Evolutionary conservation across 257 asterid species (phyloP).

Genomic region (Lithospermum erythrorhizon): DNA sequence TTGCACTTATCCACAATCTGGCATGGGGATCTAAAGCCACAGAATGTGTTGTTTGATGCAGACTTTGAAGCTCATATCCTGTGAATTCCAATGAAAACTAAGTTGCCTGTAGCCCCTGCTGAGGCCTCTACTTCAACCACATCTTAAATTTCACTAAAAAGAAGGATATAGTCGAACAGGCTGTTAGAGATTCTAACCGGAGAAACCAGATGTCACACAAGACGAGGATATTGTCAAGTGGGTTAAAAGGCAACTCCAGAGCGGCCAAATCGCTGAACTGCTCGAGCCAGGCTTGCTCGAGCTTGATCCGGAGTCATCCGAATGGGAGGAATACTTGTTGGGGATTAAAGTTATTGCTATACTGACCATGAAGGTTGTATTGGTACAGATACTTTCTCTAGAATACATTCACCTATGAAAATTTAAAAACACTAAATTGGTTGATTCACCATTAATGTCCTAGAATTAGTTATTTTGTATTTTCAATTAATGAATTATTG

Average conservation of each 20-base stretch:
- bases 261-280: constrained; percentile 57
- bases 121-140: constrained; percentile 55
- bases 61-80: constrained; percentile 73
- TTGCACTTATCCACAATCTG: constrained; percentile 41
- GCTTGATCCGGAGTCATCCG: constrained; percentile 72
- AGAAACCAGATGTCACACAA: constrained; percentile 56
- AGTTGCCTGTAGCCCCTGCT: constrained; percentile 29
- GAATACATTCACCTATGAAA: constrained; percentile 44
- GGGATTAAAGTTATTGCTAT: constrained; percentile 71
- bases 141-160: too few species aligned
- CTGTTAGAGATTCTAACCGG: constrained; percentile 70
- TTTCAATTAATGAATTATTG: constrained; percentile 21
- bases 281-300: constrained; percentile 71
- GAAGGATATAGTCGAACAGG: too few species aligned
- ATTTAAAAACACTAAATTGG: background rate
- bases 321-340: constrained; percentile 72
- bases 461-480: background rate
- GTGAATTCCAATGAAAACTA: constrained; percentile 59
- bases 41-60: constrained; percentile 77
- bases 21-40: constrained; percentile 73
- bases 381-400: constrained; percentile 63
- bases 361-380: constrained; percentile 64
- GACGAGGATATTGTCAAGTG: constrained; percentile 84
- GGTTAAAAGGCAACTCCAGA: constrained; percentile 72
- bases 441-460: constrained; percentile 5